These are phyloP conservation scores for Saccharomycopsis selenospora DNA, from an alignment of 805 yeast genomes.

Conservation along the genomic window DNA sequence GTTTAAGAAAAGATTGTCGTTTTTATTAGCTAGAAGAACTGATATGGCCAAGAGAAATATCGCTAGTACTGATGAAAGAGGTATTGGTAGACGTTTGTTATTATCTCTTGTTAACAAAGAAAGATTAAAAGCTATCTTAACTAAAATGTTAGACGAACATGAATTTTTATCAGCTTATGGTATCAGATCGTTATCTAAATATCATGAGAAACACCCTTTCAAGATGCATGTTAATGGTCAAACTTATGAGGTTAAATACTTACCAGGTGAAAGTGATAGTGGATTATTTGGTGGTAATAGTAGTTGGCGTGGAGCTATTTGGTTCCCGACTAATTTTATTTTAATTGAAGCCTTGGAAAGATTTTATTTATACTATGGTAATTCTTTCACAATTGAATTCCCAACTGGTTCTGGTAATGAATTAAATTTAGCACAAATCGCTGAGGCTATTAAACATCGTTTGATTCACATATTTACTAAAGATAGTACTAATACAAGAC, in stretches of 20 bases:
- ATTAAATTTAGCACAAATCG: conserved; percentile 79
- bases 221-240: conserved; percentile 77
- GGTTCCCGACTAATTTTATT: conserved; percentile 90
- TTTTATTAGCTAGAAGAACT: conserved; percentile 71
- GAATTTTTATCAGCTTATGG: conserved; percentile 84
- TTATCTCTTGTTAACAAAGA: conserved; percentile 77
- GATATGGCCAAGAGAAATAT: conserved; percentile 72
- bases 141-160: conserved; percentile 74
- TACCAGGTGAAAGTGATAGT: conserved; percentile 85
- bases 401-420: conserved; percentile 77
- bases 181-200: conserved; percentile 80
- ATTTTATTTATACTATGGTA: conserved; percentile 82
- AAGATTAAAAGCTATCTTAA: conserved; percentile 64
- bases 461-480: conserved; percentile 70
- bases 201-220: conserved; percentile 77
- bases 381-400: conserved; percentile 76
- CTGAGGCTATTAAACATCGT: conserved; percentile 84
- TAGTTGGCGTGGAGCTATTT: conserved; percentile 95
- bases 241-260: conserved; percentile 60
- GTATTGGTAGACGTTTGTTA: conserved; percentile 75
- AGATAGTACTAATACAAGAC: conserved; percentile 55
- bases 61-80: conserved; percentile 73
- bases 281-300: conserved; percentile 96
- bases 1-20: conserved; percentile 72
- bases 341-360: conserved; percentile 82